Base-by-base conservation (phyloP, 2,329 filamentous ascomycete species). In the Aspergillus ochraceus region DNA sequence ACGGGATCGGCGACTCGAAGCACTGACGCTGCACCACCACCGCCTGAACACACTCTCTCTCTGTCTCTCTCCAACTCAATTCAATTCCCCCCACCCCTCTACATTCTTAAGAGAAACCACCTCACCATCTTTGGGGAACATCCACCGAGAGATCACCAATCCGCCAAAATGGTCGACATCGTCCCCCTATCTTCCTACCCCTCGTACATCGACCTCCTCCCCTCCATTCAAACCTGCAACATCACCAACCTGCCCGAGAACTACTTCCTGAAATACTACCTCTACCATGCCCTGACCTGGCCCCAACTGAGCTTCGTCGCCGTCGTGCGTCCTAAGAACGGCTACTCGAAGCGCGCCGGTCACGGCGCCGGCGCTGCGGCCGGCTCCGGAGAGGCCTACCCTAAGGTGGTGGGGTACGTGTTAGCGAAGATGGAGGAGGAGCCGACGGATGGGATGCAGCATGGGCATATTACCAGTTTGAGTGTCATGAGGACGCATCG, bases 231-330 rank as follows among this genome's bases (percentile, higher is more conserved):
- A 81, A 92, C 96, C 78, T 94, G 94, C 74, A 98, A 99, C 83
- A 93, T 99, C 76, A 96, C 96, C 77, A 99, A 99, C 82, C 86
- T 99, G 56, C 95, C 95, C 66, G 95, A 99, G 80, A 99, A 99
- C 84, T 99, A 99, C 86, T 98, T 98, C 78, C 91, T 97, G 80
- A 99, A 99, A 85, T 99, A 99, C 85, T 99, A 99, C 83, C 88
- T 99, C 73, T 99, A 99, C 86, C 95, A 99, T 80, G 93, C 94
- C 17, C 88, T 98, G 67, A 96, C 92, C 70, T 99, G 95, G 95
- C 95, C 95, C 50, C 94, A 98, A 80, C 87, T 99, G 66, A 94
- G 90, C 79, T 98, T 93, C 79, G 94, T 99, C 59, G 95, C 95
- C 68, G 92, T 99, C 70, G 94, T 98, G 77, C 88, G 93, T 39